Evolutionary conservation across 345 rosid genomes (phyloP).

Genomic region (Eucalyptus regnans): DNA sequence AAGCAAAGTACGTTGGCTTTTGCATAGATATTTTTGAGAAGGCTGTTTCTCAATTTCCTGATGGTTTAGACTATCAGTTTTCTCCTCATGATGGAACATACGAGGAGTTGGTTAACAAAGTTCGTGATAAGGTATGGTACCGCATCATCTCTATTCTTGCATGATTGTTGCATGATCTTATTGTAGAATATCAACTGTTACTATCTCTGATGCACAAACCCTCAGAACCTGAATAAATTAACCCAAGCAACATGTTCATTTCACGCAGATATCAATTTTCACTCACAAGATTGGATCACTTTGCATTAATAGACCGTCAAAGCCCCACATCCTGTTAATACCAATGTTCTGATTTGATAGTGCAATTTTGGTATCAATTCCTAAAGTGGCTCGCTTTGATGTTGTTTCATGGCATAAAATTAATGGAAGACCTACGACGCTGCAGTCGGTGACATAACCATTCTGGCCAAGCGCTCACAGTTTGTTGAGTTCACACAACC

Average conservation of each 20-base stretch:
- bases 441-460: slow-evolving; percentile 40
- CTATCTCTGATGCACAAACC: neutral
- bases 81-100: slow-evolving; percentile 15
- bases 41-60: neutral
- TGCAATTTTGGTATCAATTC: neutral
- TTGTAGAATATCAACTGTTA: neutral
- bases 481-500: slow-evolving; percentile 40
- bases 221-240: neutral
- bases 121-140: slow-evolving; percentile 33
- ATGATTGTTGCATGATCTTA: neutral
- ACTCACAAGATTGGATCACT: neutral
- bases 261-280: neutral
- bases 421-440: slow-evolving; percentile 24
- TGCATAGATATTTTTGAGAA: slow-evolving; percentile 30
- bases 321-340: neutral
- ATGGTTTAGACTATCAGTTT: slow-evolving; percentile 1
- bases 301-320: neutral
- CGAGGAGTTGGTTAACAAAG: slow-evolving; percentile 16
- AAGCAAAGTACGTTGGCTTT: slow-evolving; percentile 14
- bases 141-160: neutral
- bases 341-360: neutral
- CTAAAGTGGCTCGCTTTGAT: neutral
- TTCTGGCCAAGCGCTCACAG: slow-evolving; percentile 14
- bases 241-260: neutral
- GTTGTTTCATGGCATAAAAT: neutral